These are phyloP conservation scores for Symbiodinium natans DNA, from an alignment of 73 alveolate species.

Conservation along the genomic window DNA sequence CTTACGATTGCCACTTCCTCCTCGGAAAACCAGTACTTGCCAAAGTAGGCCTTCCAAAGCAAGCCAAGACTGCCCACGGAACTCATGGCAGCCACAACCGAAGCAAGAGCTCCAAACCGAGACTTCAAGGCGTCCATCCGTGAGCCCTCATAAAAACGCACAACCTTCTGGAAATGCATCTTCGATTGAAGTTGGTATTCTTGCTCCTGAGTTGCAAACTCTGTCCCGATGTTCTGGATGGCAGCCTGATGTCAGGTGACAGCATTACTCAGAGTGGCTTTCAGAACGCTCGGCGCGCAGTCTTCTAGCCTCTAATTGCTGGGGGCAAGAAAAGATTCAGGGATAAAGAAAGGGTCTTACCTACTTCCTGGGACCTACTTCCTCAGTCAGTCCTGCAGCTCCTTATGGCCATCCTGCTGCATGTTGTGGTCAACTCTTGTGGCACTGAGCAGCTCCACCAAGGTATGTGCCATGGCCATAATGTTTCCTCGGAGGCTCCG, in stretches of 20 bases:
- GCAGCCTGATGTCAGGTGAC: not conserved
- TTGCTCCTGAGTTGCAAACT: not conserved
- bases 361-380: not conserved
- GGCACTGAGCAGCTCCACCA: constrained; percentile 8
- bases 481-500: constrained; percentile 8
- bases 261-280: not conserved
- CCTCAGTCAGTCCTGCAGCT: constrained; percentile 14
- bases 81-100: not conserved
- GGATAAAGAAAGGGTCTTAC: not conserved
- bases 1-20: not conserved
- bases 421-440: not conserved
- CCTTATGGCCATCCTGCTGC: constrained; percentile 21
- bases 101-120: not conserved
- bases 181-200: constrained; percentile 11
- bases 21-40: not conserved
- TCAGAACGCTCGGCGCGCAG: not conserved
- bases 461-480: constrained; percentile 37
- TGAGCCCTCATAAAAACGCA: not conserved
- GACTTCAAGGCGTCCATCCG: not conserved
- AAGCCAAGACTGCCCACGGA: not conserved
- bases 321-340: not conserved
- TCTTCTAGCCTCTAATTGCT: not conserved
- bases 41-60: not conserved
- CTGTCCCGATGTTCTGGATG: not conserved
- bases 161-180: not conserved